These are phyloP conservation scores for Coelastrella sp. DNA, from an alignment of 139 green algal genomes.

Conservation along the genomic window DNA sequence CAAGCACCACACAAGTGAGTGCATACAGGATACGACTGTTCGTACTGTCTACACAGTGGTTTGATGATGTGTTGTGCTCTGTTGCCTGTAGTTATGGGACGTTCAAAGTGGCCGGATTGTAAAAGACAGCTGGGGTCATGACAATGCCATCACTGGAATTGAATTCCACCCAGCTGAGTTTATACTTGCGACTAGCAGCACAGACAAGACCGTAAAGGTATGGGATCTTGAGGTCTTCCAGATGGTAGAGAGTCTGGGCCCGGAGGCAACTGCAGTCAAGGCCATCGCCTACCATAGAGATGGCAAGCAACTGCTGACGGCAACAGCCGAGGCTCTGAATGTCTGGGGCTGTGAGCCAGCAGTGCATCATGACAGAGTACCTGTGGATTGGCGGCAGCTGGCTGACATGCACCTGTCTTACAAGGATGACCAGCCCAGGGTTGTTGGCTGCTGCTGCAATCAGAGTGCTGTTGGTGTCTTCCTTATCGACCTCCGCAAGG, in stretches of 20 bases:
- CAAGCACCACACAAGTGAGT: no score
- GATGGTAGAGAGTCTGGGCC: slow-evolving; percentile 64
- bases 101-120: slow-evolving; percentile 74
- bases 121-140: slow-evolving; percentile 71
- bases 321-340: slow-evolving; percentile 66
- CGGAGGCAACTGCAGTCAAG: slow-evolving; percentile 71
- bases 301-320: slow-evolving; percentile 73
- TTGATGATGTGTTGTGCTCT: background rate
- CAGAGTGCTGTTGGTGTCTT: slow-evolving; percentile 71
- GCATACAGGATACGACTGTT: background rate
- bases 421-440: slow-evolving; percentile 49
- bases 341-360: slow-evolving; percentile 81
- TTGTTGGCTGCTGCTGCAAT: slow-evolving; percentile 70
- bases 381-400: slow-evolving; percentile 71
- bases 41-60: background rate
- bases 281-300: slow-evolving; percentile 79
- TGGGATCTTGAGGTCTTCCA: slow-evolving; percentile 89
- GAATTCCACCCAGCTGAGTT: slow-evolving; percentile 90
- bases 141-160: slow-evolving; percentile 71
- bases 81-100: slow-evolving; percentile 80
- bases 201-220: slow-evolving; percentile 78
- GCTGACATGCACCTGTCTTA: slow-evolving; percentile 57
- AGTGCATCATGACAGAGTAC: slow-evolving; percentile 70
- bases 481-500: slow-evolving; percentile 54
- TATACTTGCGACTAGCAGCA: slow-evolving; percentile 77